phyloP scores from a whole-genome alignment of 2,329 filamentous ascomycete genomes.

The Bipolaris bicolor region DNA sequence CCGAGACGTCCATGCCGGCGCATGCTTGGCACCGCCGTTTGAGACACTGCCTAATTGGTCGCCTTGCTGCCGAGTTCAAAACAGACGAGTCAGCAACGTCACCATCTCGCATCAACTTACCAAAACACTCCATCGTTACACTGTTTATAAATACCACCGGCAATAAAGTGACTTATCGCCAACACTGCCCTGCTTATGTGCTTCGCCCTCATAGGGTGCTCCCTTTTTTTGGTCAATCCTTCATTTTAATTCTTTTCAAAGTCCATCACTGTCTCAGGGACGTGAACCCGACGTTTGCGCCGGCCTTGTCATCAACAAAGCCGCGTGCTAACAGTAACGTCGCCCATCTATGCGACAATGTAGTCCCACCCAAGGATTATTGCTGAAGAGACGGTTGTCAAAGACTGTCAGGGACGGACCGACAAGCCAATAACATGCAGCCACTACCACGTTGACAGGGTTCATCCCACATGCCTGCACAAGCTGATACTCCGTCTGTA shows the following conservation, averaged over 20 bases:
- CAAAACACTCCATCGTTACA: not conserved
- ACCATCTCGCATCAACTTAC: slow-evolving; percentile 3
- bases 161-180: not conserved
- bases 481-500: slow-evolving; percentile 17
- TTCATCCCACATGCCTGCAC: slow-evolving; percentile 17
- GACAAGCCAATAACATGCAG: slow-evolving; percentile 10
- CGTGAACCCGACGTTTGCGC: slow-evolving; percentile 12
- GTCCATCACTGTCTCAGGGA: slow-evolving; percentile 17
- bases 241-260: not conserved
- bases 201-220: not conserved
- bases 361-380: not conserved
- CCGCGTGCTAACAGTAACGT: slow-evolving; percentile 1
- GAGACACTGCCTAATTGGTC: slow-evolving; percentile 2
- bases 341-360: not conserved
- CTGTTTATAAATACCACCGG: slow-evolving; percentile 4
- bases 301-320: slow-evolving; percentile 16
- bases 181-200: not conserved
- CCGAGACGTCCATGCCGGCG: slow-evolving; percentile 8
- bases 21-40: not conserved
- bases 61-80: slow-evolving; percentile 9
- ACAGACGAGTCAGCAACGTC: slow-evolving; percentile 13
- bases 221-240: not conserved
- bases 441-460: slow-evolving; percentile 8
- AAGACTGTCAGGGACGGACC: slow-evolving; percentile 12
- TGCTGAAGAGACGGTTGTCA: slow-evolving; percentile 1